phyloP scores from a whole-genome alignment of 1,139 yeast species.

The Yamadazyma triangularis region DNA sequence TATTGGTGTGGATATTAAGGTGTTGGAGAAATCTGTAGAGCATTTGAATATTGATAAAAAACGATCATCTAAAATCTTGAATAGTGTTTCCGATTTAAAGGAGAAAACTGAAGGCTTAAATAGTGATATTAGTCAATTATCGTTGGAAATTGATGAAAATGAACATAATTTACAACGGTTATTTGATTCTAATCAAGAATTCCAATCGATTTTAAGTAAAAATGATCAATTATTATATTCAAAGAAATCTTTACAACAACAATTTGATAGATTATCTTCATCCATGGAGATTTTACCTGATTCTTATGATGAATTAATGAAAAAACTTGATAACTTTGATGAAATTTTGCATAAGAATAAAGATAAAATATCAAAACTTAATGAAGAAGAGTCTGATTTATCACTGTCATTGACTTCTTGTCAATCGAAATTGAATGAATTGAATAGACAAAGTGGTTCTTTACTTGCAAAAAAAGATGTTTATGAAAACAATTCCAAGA shows the following conservation, averaged over 20 bases:
- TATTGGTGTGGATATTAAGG: conserved; percentile 65
- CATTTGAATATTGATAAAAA: conserved; percentile 71
- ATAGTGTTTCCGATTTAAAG: conserved; percentile 43
- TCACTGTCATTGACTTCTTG: conserved; percentile 14
- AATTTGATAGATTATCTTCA: conserved; percentile 41
- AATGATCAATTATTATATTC: conserved; percentile 55
- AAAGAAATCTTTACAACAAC: conserved; percentile 40
- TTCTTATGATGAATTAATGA: conserved; percentile 46
- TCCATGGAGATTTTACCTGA: conserved; percentile 47
- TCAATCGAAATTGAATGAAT: conserved; percentile 34
- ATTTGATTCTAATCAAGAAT: conserved; percentile 76
- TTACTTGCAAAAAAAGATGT: conserved; percentile 44
- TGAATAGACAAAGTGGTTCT: conserved; percentile 55
- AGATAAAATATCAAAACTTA: conserved; percentile 16
- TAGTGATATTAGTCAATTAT: conserved; percentile 47
- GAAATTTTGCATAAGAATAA: conserved; percentile 36
- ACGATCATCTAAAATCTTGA: conserved; percentile 58
- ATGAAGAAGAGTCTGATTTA: conserved; percentile 8
- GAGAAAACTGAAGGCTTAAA: conserved; percentile 42
- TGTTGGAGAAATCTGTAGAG: conserved; percentile 72
- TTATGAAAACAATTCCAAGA: conserved; percentile 14
- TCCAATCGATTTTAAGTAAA: conserved; percentile 66
- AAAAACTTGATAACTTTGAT: conserved; percentile 53
- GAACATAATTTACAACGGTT: conserved; percentile 59
- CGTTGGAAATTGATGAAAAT: conserved; percentile 45